A percentile compares a stretch with the other conserved stretches of the same genome.
phyloP scores from a whole-genome alignment of 768 basidiomycete species.

The Epithele typhae region DNA sequence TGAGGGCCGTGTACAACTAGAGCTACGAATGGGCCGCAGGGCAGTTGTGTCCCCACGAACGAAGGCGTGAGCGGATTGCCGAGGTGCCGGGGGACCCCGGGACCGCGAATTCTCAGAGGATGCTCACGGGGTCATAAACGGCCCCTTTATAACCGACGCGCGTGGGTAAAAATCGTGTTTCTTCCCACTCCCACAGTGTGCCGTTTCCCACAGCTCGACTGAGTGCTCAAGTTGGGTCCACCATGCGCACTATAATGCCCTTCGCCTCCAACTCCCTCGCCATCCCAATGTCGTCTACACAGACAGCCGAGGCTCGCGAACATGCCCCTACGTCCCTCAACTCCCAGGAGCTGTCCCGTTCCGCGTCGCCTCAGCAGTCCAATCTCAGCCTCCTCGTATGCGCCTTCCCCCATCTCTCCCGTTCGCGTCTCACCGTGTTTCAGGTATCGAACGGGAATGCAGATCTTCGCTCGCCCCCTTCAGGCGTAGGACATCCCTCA shows the following conservation, averaged over 20 bases:
- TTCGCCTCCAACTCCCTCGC: constrained; percentile 37
- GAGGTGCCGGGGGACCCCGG: constrained; percentile 24
- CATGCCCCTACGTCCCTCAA: constrained; percentile 33
- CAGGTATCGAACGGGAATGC: constrained; percentile 29
- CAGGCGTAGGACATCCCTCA: constrained; percentile 6
- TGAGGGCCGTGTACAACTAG: neutral
- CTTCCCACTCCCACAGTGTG: constrained; percentile 41
- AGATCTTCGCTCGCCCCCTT: constrained; percentile 28
- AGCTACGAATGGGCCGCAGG: neutral
- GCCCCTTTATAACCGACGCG: constrained; percentile 27
- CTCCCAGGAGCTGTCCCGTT: constrained; percentile 49
- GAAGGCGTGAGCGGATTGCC: constrained; percentile 7
- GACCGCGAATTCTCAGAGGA: constrained; percentile 12
- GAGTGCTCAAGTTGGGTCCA: constrained; percentile 11
- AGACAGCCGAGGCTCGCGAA: constrained; percentile 26
- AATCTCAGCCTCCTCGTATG: constrained; percentile 37
- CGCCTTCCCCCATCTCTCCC: constrained; percentile 22
- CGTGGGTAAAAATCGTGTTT: constrained; percentile 30
- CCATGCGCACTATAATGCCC: constrained; percentile 21
- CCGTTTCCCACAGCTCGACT: constrained; percentile 41
- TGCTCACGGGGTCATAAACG: constrained; percentile 24
- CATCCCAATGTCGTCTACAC: constrained; percentile 37
- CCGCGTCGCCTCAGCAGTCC: constrained; percentile 37
- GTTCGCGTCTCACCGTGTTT: constrained; percentile 30
- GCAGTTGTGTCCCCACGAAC: neutral